Percentiles rank a stretch among this genome's conserved stretches.
Conservation (phyloP, 805 yeast species). For the Teunomyces panamensis region DNA sequence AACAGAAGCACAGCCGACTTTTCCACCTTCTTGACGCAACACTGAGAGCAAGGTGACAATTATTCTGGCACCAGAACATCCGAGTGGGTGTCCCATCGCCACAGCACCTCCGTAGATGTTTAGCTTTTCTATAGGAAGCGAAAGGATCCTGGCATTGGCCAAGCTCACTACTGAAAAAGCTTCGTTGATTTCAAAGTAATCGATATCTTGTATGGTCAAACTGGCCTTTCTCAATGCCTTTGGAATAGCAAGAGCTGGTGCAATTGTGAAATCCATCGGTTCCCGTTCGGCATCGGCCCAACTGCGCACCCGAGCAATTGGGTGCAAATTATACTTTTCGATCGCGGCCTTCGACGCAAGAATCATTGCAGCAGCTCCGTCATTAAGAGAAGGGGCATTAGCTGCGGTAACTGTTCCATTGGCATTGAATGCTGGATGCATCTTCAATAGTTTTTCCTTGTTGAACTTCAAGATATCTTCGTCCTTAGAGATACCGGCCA, state of each 20-base stretch:
- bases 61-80: constrained; percentile 94
- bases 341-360: constrained; percentile 82
- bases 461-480: constrained; percentile 82
- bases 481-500: constrained; percentile 76
- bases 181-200: constrained; percentile 93
- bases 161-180: constrained; percentile 96
- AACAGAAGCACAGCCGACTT: constrained; percentile 90
- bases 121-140: constrained; percentile 61
- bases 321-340: constrained; percentile 81
- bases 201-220: constrained; percentile 62
- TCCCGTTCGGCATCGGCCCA: constrained; percentile 99
- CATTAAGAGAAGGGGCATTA: constrained; percentile 93
- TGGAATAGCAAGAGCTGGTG: constrained; percentile 93
- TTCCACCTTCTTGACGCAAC: constrained; percentile 73
- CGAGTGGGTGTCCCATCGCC: constrained; percentile 92
- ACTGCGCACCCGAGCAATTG: constrained; percentile 83
- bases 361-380: constrained; percentile 95
- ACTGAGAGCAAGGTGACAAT: constrained; percentile 82
- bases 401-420: constrained; percentile 97
- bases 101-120: constrained; percentile 96
- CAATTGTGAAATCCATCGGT: constrained; percentile 93
- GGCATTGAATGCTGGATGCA: constrained; percentile 93
- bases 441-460: constrained; percentile 70
- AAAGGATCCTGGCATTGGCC: constrained; percentile 75
- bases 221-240: constrained; percentile 91